These are phyloP conservation scores for Eragrostis nindensis DNA, from an alignment of 176 grass and related monocot genomes.

Conservation along the genomic window DNA sequence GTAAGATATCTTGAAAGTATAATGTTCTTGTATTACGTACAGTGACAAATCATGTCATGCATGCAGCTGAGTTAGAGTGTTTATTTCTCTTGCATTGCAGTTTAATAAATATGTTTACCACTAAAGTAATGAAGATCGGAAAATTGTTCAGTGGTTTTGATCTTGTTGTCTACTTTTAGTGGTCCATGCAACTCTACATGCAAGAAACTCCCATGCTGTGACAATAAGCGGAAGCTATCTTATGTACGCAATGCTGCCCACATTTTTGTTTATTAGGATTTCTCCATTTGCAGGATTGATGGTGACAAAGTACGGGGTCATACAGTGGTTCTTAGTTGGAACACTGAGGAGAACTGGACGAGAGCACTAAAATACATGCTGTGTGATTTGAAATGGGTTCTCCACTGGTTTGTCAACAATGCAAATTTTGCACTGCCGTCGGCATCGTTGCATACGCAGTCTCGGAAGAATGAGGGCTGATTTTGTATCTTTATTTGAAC, in stretches of 20 bases:
- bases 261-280: conserved; percentile 15
- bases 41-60: background rate
- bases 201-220: background rate
- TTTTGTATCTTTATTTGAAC: background rate
- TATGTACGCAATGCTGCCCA: background rate
- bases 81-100: background rate
- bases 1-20: conserved; percentile 49
- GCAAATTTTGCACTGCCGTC: conserved; percentile 68
- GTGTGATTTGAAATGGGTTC: conserved; percentile 95
- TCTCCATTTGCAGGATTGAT: conserved; percentile 72
- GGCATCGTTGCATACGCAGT: conserved; percentile 31
- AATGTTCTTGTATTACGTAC: background rate
- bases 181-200: background rate
- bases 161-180: background rate
- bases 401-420: conserved; percentile 89
- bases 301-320: conserved; percentile 88
- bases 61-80: conserved; percentile 5
- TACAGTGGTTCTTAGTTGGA: conserved; percentile 87
- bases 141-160: background rate
- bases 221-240: background rate
- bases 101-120: too few species aligned
- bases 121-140: background rate
- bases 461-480: conserved; percentile 40
- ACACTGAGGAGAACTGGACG: conserved; percentile 87
- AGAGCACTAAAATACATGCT: conserved; percentile 93